Conservation (phyloP, 2,329 filamentous ascomycete genomes). For the Phaeoacremonium minimum region DNA sequence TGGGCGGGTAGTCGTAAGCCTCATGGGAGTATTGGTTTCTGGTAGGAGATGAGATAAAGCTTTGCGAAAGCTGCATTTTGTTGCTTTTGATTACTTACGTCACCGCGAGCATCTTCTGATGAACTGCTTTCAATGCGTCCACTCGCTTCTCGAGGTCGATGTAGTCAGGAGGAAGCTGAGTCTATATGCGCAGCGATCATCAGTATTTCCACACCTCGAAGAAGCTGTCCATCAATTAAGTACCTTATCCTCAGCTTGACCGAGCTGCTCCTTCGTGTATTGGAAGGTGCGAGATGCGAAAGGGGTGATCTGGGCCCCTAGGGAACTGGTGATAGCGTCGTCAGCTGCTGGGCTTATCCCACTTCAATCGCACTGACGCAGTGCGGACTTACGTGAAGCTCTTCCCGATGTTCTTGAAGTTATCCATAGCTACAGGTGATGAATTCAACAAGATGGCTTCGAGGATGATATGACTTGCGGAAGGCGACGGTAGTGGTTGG, state of each 20-base stretch:
- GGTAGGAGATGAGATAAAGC: conserved; percentile 5
- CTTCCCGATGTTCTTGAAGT: conserved; percentile 55
- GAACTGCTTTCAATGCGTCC: conserved; percentile 93
- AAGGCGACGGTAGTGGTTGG: too few relatives aligned
- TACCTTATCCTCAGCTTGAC: conserved; percentile 91
- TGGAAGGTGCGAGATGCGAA: conserved; percentile 93
- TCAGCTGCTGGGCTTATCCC: conserved; percentile 18
- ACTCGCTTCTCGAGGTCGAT: conserved; percentile 98
- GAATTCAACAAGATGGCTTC: too few relatives aligned
- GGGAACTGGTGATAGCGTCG: conserved; percentile 30
- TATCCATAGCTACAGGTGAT: too few relatives aligned
- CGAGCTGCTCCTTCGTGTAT: conserved; percentile 96
- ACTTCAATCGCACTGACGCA: conserved; percentile 8
- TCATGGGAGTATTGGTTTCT: conserved; percentile 93
- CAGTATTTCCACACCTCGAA: not conserved
- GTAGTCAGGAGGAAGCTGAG: conserved; percentile 94
- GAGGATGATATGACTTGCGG: too few relatives aligned
- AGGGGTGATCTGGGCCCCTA: conserved; percentile 81
- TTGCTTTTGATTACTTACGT: too few relatives aligned
- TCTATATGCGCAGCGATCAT: conserved; percentile 45
- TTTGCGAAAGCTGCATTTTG: conserved; percentile 4
- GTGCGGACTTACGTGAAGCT: conserved; percentile 47
- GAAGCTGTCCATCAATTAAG: conserved; percentile 3
- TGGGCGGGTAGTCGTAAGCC: conserved; percentile 89
- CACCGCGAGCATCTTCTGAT: conserved; percentile 94